Evolutionary conservation across 106 monocot species (phyloP), one percentile per base, ranked within the genome.

Genomic region (Iris macrosiphon): DNA sequence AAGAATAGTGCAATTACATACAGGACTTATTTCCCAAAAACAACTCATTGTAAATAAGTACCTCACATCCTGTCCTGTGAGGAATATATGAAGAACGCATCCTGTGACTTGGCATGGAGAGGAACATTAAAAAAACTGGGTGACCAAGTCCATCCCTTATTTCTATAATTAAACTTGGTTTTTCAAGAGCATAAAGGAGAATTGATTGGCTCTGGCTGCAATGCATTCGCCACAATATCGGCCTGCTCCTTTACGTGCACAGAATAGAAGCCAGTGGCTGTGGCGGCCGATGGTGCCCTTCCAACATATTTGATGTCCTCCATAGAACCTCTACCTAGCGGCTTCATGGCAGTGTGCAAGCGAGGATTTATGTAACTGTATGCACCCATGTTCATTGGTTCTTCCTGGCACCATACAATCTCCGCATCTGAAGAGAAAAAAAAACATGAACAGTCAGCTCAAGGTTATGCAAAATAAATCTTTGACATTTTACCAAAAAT

Each of bases 371-470:
- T 73, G 45, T 94, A 94, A 60, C 26, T 60, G 64, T 88, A 94
- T 40, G 84, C 83, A 7, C 93, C 93, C 84, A 93, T 93, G 67
- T 93, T 93, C 93, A 93, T 88, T 28, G 93, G 84, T 35, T 93
- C 93, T 74, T 93, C 93, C 64, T 93, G 93, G 49, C 84, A 88
- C 93, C 93, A 93, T 0, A 93, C 88, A 41, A 93, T 75, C 75
- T 88, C 93, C 7, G 93, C 88, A 48, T 84, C 93, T 93, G 70
- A 0, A 69, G 12, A 47, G 16, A 0, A 17, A 60, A 49, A 24
- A 30, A 13, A 60, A 37, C 6, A 14, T 6, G 57, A 10, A 40
- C 3, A 35, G 8, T 7, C 12, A 37, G 37, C 37, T 7, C 37
- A 37, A 37, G 37, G 5, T 37, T 37, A 5, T 7, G 37, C 12